Evolutionary conservation across 305 asterid species (phyloP).

Genomic region (Coffea humblotiana): DNA sequence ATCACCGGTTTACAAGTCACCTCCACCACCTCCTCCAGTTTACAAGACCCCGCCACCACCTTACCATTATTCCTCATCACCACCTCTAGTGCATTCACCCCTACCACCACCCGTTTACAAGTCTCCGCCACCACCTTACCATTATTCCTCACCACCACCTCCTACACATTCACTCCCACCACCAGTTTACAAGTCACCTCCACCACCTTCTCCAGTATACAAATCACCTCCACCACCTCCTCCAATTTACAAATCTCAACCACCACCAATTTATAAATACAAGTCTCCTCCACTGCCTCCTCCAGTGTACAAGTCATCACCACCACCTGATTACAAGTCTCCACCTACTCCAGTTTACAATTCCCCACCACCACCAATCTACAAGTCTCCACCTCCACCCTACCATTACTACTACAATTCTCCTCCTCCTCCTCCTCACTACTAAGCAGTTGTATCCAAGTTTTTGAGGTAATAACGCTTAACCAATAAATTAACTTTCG

Average conservation of each 20-base stretch:
- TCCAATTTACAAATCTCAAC: not conserved
- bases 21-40: not conserved
- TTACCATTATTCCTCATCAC: not conserved
- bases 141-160: not conserved
- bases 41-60: not conserved
- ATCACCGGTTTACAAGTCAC: not conserved
- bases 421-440: conserved; percentile 15
- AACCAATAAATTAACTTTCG: not conserved
- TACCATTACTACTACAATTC: not conserved
- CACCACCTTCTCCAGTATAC: not conserved
- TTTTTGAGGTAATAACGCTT: not conserved
- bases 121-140: not conserved
- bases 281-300: conserved; percentile 2
- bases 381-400: conserved; percentile 2
- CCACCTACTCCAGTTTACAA: conserved; percentile 4
- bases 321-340: conserved; percentile 3
- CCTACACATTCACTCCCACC: not conserved
- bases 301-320: not conserved
- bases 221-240: not conserved
- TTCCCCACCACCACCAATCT: not conserved
- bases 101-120: conserved; percentile 3
- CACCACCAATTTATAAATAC: not conserved
- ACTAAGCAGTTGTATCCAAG: not conserved
- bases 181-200: not conserved
- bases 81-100: not conserved